Evolutionary conservation across 305 asterid genomes (phyloP).

Genomic region (Andrographis paniculata): DNA sequence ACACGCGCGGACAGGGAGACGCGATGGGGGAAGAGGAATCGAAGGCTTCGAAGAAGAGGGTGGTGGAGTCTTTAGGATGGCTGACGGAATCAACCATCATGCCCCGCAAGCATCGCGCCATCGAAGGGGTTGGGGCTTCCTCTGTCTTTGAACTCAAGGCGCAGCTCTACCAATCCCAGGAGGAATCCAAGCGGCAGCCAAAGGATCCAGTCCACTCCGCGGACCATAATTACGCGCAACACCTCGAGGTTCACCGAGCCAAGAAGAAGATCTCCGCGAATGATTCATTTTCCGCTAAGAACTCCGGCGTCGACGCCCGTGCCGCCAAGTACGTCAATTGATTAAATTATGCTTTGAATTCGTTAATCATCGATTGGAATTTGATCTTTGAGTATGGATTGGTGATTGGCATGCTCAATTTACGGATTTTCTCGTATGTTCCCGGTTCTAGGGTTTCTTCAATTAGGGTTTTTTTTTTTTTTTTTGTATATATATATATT

Average conservation of each 20-base stretch:
- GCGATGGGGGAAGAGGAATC: conserved; percentile 33
- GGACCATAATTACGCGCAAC: conserved; percentile 44
- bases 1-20: conserved; percentile 14
- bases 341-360: background rate
- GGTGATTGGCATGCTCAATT: background rate
- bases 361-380: background rate
- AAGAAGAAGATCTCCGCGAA: conserved; percentile 49
- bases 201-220: conserved; percentile 50
- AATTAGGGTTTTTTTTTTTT: conserved; percentile 21
- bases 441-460: conserved; percentile 28
- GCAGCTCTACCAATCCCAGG: conserved; percentile 82
- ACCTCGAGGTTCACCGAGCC: conserved; percentile 77
- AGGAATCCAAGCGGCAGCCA: conserved; percentile 73
- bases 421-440: background rate
- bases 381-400: conserved; percentile 2
- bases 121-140: conserved; percentile 90
- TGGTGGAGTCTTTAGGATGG: conserved; percentile 91
- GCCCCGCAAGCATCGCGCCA: conserved; percentile 85
- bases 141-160: conserved; percentile 92
- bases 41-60: conserved; percentile 44
- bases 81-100: conserved; percentile 87
- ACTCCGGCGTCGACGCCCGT: conserved; percentile 79
- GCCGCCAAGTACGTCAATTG: conserved; percentile 53
- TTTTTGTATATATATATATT: too few relatives aligned
- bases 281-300: conserved; percentile 46